Base-by-base conservation (phyloP, 1,284 basidiomycete species). In the Termitomyces sp. region DNA sequence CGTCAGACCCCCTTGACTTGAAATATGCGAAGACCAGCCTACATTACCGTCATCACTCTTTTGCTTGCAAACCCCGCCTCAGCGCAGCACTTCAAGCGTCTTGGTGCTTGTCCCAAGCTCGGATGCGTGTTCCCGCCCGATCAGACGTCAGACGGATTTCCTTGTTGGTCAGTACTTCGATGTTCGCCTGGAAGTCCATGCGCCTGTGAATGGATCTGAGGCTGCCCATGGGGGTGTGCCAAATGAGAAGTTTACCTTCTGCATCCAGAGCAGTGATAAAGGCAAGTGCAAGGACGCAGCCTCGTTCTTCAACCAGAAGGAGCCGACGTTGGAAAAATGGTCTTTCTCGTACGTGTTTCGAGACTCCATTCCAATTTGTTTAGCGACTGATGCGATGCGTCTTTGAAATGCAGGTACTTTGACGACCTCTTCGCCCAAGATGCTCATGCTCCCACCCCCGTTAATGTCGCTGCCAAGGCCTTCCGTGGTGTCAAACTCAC, bases 81-180 rank as follows among this genome's bases (percentile, higher is more conserved):
- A 35, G 72, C 69, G 5, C 72, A 74, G 52, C 67, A 66, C 16
- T 73, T 67, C 63, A 65, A 67, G 55, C 64, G 72, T 14, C 68
- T 74, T 8, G 72, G 72, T 8, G 60, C 66, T 33, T 74, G 72
- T 52, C 70, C 71, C 3, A 69, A 62, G n/a, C 62, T 74, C 13
- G 72, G 72, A 34, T 74, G 72, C 50, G 60, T 74, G 13, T 70
- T 75, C 49, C 73, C 72, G 26, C 73, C 73, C 16, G 72, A 75
- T 57, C 73, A 72, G 49, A 69, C 69, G 19, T 57, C 73, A 72
- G 49, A 69, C 69, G 19, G 70, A 73, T 46, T 75, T 75, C 60
- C 62, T 72, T 21, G 63, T 70, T 37, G 72, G 73, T 10, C 71
- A 73, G 56, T 61, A 68, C 30, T 75, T 74, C 55, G 73, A 74